Base-by-base conservation (phyloP, 2,329 filamentous ascomycete genomes). In the Xylariaceae sp. region DNA sequence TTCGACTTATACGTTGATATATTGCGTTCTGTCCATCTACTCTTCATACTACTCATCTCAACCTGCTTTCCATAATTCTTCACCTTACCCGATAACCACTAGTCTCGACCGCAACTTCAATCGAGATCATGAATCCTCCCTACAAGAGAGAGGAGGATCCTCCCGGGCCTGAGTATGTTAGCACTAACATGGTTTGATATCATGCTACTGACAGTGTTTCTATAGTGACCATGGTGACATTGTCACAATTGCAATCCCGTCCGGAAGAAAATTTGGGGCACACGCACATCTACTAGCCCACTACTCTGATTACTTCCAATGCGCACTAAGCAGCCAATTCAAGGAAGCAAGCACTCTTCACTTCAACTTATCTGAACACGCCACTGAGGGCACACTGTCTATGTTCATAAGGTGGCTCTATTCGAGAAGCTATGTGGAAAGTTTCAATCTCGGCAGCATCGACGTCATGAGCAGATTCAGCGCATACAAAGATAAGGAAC, bases 331-430 rank as follows among this genome's bases (percentile, higher is more conserved):
- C 23, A 20, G 37, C 9, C 21, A 16, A 42, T 10, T 23, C 45
- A 20, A 26, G 14, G 40, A 48, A 23, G 32, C 16, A n/a, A 18
- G 6, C 7, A 20, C 16, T 7, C 37, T 40, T 16, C 12, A n/a
- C 5, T 37, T 52, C 23, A 40, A 37, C 32, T 12, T 37, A 14
- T 12, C 9, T 3, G 14, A 7, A 12, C 7, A 37, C 10, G 49
- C 48, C 18, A 54, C 46, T n/a, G 40, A 44, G 4, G 26, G 12
- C 2, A 37, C 41, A 10, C 2, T 61, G 20, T 21, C 9, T 1
- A 7, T 43, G 6, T 56, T 61, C 29, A 37, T 48, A 18, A n/a
- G 20, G 5, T 61, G 58, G 58, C 18, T 56, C 20, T 53, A 55
- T 29, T 10, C 2, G 9, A 49, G 42, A 50, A 3, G 12, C 12